Conservation (phyloP, 78 protist species). For the Planoprotostelium fungivorum region DNA sequence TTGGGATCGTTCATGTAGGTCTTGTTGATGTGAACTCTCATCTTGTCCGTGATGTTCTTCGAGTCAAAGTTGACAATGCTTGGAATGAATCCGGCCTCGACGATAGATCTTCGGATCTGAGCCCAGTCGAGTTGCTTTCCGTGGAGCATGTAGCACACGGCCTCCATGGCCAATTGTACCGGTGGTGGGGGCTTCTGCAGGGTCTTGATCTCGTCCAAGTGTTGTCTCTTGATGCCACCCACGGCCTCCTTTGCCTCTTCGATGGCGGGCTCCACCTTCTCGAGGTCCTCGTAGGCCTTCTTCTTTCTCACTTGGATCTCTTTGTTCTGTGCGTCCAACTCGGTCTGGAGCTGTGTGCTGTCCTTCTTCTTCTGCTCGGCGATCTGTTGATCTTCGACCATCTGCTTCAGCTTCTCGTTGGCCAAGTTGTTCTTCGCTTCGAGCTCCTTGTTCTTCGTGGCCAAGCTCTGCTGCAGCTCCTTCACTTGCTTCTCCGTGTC, state of each 20-base stretch:
- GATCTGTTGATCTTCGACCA: slow-evolving; percentile 71
- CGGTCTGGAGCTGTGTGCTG: slow-evolving; percentile 38
- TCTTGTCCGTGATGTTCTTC: slow-evolving; percentile 34
- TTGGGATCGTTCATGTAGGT: slow-evolving; percentile 57
- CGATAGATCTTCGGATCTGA: slow-evolving; percentile 58
- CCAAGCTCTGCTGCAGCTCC: slow-evolving; percentile 59
- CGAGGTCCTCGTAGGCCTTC: slow-evolving; percentile 68
- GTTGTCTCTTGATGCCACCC: slow-evolving; percentile 62
- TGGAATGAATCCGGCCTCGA: slow-evolving; percentile 73
- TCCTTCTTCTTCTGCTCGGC: slow-evolving; percentile 67
- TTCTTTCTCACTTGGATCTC: slow-evolving; percentile 37
- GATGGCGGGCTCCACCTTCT: slow-evolving; percentile 84
- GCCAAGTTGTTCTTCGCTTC: slow-evolving; percentile 71
- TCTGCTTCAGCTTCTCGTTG: slow-evolving; percentile 74
- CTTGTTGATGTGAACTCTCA: slow-evolving; percentile 26
- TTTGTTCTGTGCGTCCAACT: slow-evolving; percentile 46
- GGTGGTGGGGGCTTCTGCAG: slow-evolving; percentile 81
- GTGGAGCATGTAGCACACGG: slow-evolving; percentile 66
- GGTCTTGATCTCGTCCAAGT: slow-evolving; percentile 76
- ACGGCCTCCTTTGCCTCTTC: slow-evolving; percentile 77
- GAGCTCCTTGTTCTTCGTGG: slow-evolving; percentile 62
- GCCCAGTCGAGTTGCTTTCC: slow-evolving; percentile 80
- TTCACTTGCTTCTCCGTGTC: slow-evolving; percentile 78
- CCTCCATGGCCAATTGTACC: slow-evolving; percentile 80
- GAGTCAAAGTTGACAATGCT: slow-evolving; percentile 78